A percentile compares a stretch with the other conserved stretches of the same genome.
Evolutionary conservation across 768 basidiomycete species (phyloP).

Genomic region (Pleurotus ostreatus): DNA sequence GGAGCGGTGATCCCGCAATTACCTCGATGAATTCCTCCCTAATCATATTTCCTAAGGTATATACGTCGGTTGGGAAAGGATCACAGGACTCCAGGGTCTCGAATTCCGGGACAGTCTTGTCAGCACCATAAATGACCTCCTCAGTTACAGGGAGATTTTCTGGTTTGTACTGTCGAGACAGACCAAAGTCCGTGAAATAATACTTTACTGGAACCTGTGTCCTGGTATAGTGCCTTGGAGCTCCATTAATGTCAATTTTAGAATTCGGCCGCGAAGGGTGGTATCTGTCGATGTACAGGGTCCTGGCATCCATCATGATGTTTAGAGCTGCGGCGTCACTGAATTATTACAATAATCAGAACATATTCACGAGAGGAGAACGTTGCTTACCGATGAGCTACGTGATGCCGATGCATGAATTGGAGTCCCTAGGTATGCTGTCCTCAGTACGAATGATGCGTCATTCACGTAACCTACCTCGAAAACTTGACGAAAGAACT

Average conservation of each 20-base stretch:
- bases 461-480: slow-evolving; percentile 15
- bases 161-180: slow-evolving; percentile 22
- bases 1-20: background rate
- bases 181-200: slow-evolving; percentile 27
- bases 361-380: background rate
- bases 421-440: slow-evolving; percentile 14
- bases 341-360: too few species aligned
- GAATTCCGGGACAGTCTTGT: slow-evolving; percentile 35
- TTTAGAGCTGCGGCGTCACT: background rate
- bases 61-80: slow-evolving; percentile 32
- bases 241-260: slow-evolving; percentile 14
- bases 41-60: slow-evolving; percentile 29
- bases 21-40: slow-evolving; percentile 12
- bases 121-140: slow-evolving; percentile 30
- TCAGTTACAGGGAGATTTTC: slow-evolving; percentile 21
- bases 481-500: slow-evolving; percentile 26
- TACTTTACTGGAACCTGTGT: slow-evolving; percentile 21
- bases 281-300: slow-evolving; percentile 15
- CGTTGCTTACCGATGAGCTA: slow-evolving; percentile 17
- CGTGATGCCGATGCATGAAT: slow-evolving; percentile 19
- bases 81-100: slow-evolving; percentile 18
- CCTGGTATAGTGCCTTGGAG: slow-evolving; percentile 11
- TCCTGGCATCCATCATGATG: slow-evolving; percentile 22
- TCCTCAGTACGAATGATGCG: too few species aligned
- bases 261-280: slow-evolving; percentile 16